Conservation (phyloP, 2,329 filamentous ascomycete species). For the Pyrenophora seminiperda region DNA sequence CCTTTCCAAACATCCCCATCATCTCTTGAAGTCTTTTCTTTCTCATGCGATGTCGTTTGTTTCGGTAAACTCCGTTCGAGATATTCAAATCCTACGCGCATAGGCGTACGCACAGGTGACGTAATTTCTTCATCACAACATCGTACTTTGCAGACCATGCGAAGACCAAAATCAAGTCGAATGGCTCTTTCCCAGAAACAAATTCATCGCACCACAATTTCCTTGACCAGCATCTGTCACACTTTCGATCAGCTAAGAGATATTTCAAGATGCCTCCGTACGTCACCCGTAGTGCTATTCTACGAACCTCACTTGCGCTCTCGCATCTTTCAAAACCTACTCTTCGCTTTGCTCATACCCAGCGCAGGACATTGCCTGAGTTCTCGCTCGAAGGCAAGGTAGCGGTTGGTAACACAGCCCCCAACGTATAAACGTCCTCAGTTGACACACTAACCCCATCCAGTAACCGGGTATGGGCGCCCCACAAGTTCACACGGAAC, state of each 20-base stretch:
- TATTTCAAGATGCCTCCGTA: slow-evolving; percentile 20
- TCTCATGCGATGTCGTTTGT: background rate
- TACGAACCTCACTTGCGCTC: slow-evolving; percentile 8
- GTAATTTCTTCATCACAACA: slow-evolving; percentile 12
- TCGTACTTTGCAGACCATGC: background rate
- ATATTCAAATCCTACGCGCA: background rate
- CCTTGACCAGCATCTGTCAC: background rate
- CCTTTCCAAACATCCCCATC: background rate
- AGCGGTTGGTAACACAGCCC: slow-evolving; percentile 15
- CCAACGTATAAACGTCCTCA: background rate
- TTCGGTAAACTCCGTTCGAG: background rate
- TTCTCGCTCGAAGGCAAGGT: slow-evolving; percentile 24
- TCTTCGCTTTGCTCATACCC: slow-evolving; percentile 16
- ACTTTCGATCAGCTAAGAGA: background rate
- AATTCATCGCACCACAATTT: background rate
- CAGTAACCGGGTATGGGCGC: slow-evolving; percentile 4
- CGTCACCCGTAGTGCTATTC: slow-evolving; percentile 6
- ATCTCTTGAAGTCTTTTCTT: background rate
- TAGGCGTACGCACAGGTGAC: slow-evolving; percentile 15
- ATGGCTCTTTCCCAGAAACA: background rate
- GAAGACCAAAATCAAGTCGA: background rate
- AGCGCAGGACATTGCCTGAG: slow-evolving; percentile 19
- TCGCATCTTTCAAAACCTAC: background rate
- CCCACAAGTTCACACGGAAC: background rate
- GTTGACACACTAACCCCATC: background rate